These are phyloP conservation scores for Cyclotella sp. DNA, from an alignment of 108 stramenopile species.

Conservation along the genomic window DNA sequence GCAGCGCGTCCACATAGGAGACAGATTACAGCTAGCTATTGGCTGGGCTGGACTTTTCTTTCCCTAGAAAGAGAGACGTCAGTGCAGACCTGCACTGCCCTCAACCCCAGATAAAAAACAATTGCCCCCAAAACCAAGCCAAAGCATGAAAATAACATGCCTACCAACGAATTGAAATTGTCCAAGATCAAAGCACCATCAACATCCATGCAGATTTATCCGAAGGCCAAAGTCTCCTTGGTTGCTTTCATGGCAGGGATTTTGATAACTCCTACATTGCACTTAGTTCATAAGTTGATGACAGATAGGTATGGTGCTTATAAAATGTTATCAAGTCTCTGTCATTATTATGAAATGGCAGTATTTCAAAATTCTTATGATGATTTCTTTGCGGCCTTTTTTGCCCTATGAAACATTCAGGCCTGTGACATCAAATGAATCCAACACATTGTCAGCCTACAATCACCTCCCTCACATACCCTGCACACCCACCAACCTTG, in stretches of 20 bases:
- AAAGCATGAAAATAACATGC: too few relatives aligned
- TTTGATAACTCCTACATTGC: slow-evolving; percentile 35
- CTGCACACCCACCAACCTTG: slow-evolving; percentile 54
- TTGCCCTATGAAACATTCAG: too few relatives aligned
- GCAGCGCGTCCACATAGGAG: too few relatives aligned
- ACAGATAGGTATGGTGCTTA: slow-evolving; percentile 20
- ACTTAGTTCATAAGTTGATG: slow-evolving; percentile 5
- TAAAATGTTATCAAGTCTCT: not conserved
- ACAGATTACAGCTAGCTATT: too few relatives aligned
- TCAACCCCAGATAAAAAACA: too few relatives aligned
- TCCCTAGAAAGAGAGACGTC: too few relatives aligned
- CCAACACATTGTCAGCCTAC: slow-evolving; percentile 5
- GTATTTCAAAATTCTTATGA: not conserved
- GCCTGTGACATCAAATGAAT: not conserved
- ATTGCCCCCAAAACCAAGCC: too few relatives aligned
- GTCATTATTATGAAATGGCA: not conserved
- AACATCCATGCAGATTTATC: not conserved
- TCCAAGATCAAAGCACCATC: not conserved
- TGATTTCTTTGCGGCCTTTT: not conserved
- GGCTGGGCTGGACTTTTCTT: too few relatives aligned
- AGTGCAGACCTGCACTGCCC: too few relatives aligned
- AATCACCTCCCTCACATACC: slow-evolving; percentile 30
- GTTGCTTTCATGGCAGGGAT: slow-evolving; percentile 44
- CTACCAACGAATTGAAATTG: not conserved
- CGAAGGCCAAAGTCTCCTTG: not conserved